Evolutionary conservation across 768 basidiomycete species (phyloP).

Genomic region (Russula brevipes): DNA sequence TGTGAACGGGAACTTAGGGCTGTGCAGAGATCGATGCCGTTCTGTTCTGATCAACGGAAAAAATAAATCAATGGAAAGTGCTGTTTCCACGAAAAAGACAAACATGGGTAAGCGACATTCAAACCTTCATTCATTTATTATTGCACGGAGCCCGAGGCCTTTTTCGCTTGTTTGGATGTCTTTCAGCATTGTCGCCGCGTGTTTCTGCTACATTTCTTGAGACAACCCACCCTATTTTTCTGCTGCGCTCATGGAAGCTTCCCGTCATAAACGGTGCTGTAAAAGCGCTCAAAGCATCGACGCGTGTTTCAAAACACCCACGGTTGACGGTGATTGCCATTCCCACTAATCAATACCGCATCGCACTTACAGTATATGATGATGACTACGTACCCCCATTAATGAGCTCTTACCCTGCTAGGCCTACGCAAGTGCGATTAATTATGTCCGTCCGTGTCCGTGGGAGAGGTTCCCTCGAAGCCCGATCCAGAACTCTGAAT

Average conservation of each 20-base stretch:
- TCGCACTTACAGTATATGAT: not conserved
- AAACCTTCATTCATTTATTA: not conserved
- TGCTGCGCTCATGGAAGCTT: not conserved
- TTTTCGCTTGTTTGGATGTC: not conserved
- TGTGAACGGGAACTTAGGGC: not conserved
- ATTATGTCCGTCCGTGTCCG: not conserved
- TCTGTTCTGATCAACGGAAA: not conserved
- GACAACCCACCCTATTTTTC: not conserved
- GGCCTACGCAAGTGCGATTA: not conserved
- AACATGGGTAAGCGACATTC: not conserved
- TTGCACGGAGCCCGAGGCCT: not conserved
- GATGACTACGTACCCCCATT: not conserved
- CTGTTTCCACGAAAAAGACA: not conserved
- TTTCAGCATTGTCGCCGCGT: not conserved
- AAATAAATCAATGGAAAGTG: not conserved
- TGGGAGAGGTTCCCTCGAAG: not conserved
- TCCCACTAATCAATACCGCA: not conserved
- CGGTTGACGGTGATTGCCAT: not conserved
- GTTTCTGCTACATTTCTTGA: not conserved
- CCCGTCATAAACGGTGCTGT: not conserved
- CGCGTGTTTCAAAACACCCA: not conserved
- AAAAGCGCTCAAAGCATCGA: not conserved
- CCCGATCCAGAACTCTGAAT: not conserved
- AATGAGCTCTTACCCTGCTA: not conserved
- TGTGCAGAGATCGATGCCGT: slow-evolving; percentile 3